Evolutionary conservation across 2,329 filamentous ascomycete species (phyloP), one percentile per base, ranked within the genome.

Genomic region (Nothophaeocryptopus gaeumannii): DNA sequence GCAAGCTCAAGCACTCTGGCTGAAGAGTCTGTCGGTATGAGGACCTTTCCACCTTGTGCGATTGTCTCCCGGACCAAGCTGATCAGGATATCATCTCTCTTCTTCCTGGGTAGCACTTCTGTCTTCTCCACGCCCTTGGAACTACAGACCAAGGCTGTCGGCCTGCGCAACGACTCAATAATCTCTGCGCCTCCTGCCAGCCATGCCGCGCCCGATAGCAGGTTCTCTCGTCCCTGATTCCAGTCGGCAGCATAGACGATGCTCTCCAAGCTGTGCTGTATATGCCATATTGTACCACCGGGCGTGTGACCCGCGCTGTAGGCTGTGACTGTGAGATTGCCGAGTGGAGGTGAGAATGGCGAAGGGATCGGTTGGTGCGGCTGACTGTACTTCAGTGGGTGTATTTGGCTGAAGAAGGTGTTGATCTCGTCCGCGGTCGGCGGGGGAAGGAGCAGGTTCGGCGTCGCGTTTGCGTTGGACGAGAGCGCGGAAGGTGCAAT

Each of bases 221-320:
- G 90, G 71, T 96, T 95, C 68, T 99, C 93, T 60, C 89, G 83
- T n/a, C 88, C 89, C 71, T 96, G 91, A 62, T 96, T 96, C 93
- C 93, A 99, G 65, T 97, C 92, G 13, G 96, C 89, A 0, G 93
- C 92, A 63, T 99, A 97, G 1, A 99, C 91, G 36, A 99, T 92
- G 1, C 91, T 96, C 69, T 99, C 93, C 66, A 96, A 80, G 0
- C 91, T 90, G 73, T 97, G 90, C 64, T 97, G 92, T 58, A 99
- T 91, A 64, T 97, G 92, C 93, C 93, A 99, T 74, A 99, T 96
- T 16, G 93, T 97, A 48, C 93, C 93, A 68, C 93, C 93, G 0
- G 97, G 80, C 0, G 92, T 96, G 67, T 96, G 92, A 56, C 93
- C 93, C 7, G 93, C 90, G 71, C 95, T 95, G 73, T 97, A 97